Base-by-base conservation (phyloP, 2,329 filamentous ascomycete genomes). In the Fusarium veterinarium region DNA sequence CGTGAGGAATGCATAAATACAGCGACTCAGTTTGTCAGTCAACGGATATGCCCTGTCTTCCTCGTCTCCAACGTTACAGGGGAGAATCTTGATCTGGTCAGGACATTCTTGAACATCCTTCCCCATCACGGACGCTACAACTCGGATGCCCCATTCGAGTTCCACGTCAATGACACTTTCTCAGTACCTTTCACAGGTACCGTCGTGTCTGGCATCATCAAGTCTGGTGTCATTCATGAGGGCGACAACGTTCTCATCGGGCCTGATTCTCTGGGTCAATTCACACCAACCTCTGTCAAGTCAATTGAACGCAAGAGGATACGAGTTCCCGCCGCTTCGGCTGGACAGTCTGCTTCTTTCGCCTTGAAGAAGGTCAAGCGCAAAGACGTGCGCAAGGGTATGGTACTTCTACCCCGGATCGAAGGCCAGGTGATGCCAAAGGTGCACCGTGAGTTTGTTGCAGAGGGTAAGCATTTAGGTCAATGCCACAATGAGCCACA, bases 1-100 rank as follows among this genome's bases (percentile, higher is more conserved):
- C 91, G 91, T 66, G 94, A 97, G 79, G 93, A 97, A 74, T 97
- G 95, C 77, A 92, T 99, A 78, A 95, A 96, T 80, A 99, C 96
- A 1, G 95, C 96, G 14, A 95, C 94, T 0, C 96, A 98, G 81
- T 98, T 99, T 78, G 94, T 98, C 76, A 96, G 93, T 76, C 93
- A 97, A 82, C 90, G 96, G 44, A 98, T 99, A 79, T 98, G 95
- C 79, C 96, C 96, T 17, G 92, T 99, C 72, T 99, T 99, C 84
- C 95, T 98, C 79, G 95, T 99, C 16, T 98, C 95, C 75, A 99
- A 99, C 79, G 96, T 99, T 37, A 98, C 96, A 1, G 96, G 96
- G 49, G 90, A 97, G 81, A 94, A 93, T 69, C 88, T 99, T 49
- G 93, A 98, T 71, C 88, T 98, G 8, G 95, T 99, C 9, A 92